These are phyloP conservation scores for Scleroderma citrinum DNA, from an alignment of 768 basidiomycete species.

Conservation along the genomic window DNA sequence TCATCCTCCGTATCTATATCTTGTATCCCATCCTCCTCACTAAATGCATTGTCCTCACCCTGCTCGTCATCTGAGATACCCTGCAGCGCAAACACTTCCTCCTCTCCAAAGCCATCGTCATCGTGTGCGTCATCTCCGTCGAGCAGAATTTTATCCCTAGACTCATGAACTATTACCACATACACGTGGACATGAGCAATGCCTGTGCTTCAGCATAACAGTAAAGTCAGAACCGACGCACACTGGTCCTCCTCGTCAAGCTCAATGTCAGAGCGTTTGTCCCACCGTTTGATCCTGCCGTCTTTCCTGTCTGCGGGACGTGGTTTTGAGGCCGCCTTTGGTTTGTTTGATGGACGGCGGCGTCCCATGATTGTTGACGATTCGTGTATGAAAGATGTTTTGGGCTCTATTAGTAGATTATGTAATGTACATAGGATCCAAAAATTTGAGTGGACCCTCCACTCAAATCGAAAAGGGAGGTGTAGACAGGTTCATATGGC, in stretches of 20 bases:
- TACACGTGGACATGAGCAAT: background rate
- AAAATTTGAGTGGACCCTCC: too few relatives aligned
- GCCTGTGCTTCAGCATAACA: background rate
- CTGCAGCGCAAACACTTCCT: constrained; percentile 76
- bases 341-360: constrained; percentile 33
- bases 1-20: constrained; percentile 16
- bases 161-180: constrained; percentile 52
- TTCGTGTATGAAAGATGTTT: too few relatives aligned
- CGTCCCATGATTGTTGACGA: constrained; percentile 40
- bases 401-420: too few relatives aligned
- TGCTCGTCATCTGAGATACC: constrained; percentile 50
- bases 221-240: constrained; percentile 30
- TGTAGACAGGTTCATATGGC: constrained; percentile 3
- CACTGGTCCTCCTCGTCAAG: constrained; percentile 78
- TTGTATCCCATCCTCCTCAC: constrained; percentile 16
- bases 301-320: constrained; percentile 47
- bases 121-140: constrained; percentile 48
- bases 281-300: constrained; percentile 58
- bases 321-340: constrained; percentile 31
- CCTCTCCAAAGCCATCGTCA: constrained; percentile 57
- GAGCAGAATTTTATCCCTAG: constrained; percentile 72
- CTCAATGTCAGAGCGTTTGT: constrained; percentile 60
- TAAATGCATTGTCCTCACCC: constrained; percentile 25
- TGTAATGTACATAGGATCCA: too few relatives aligned
- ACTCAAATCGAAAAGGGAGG: too few relatives aligned